Evolutionary conservation across 1,139 yeast species (phyloP).

Genomic region (Diutina pseudorugosa): DNA sequence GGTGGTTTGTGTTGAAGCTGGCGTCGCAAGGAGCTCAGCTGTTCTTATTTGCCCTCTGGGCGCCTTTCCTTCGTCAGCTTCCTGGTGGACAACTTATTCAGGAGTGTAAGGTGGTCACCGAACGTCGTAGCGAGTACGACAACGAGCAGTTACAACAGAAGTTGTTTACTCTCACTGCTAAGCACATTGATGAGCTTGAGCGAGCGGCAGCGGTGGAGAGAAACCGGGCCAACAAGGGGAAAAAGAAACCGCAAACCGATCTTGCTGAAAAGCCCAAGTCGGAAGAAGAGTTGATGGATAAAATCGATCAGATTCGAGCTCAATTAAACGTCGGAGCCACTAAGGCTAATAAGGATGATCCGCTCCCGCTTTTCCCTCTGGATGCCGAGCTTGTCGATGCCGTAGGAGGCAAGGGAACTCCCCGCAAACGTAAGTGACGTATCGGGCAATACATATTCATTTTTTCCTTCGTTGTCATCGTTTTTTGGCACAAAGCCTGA

Average conservation of each 20-base stretch:
- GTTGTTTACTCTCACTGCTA: slow-evolving; percentile 14
- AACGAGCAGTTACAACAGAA: slow-evolving; percentile 50
- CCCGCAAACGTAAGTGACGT: not conserved
- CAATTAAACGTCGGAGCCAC: not conserved
- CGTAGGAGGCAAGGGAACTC: not conserved
- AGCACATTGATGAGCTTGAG: slow-evolving; percentile 44
- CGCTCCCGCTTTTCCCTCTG: not conserved
- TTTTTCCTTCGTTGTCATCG: not conserved
- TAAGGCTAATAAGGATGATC: not conserved
- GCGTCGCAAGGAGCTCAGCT: slow-evolving; percentile 74
- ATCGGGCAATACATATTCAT: not conserved
- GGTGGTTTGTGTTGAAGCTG: slow-evolving; percentile 72
- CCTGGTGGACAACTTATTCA: slow-evolving; percentile 61
- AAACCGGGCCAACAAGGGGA: slow-evolving; percentile 17
- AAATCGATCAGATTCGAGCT: not conserved
- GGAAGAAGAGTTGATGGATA: slow-evolving; percentile 17
- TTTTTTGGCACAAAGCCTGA: not conserved
- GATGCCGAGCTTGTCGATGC: not conserved
- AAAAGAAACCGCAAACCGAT: slow-evolving; percentile 16
- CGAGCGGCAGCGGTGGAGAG: slow-evolving; percentile 58
- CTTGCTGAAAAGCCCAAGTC: slow-evolving; percentile 20
- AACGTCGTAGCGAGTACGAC: slow-evolving; percentile 41
- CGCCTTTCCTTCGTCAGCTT: slow-evolving; percentile 51
- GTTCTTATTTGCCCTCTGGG: slow-evolving; percentile 52
- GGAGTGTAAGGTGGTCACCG: slow-evolving; percentile 49